Evolutionary conservation across 2,329 filamentous ascomycete genomes (phyloP), one percentile per base, ranked within the genome.

Genomic region (Colletotrichum godetiae): DNA sequence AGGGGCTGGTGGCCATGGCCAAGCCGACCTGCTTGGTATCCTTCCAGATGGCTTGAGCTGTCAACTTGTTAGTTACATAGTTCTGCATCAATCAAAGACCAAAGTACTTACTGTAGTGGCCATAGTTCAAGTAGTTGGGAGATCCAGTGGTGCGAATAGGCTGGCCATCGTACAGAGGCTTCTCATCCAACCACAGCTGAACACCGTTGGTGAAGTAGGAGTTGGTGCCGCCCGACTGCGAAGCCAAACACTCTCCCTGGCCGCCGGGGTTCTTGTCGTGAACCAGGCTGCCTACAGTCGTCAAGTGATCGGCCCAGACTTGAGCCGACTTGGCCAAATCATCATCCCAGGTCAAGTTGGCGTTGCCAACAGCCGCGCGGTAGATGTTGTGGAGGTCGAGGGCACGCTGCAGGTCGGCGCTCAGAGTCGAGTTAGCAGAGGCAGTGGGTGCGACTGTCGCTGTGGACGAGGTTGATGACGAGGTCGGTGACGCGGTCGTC

Each of bases 241-340:
- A 62, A 13, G 69, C 69, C 53, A 75, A 53, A 62, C 73, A 73
- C 52, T 75, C 73, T 27, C 73, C 73, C 66, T 75, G 59, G 31
- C 65, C 65, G 35, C 33, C 53, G 4, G 62, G 11, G 57, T 42
- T 56, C 4, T 1, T 3, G 46, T 22, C 57, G 13, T 68, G 66
- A 19, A 19, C 49, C 15, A 68, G 15, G 8, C 15, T 24, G 24
- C 46, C 46, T 5, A 42, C n/a, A 8, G 24, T 5, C 13, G 57
- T 55, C 15, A 68, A 58, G 22, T 63, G 13, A 12, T 68, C 3
- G 12, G 66, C 66, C 66, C 66, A 68, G 22, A 6, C 22, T 24
- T 68, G 46, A 15, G 66, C 66, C 12, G 22, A 27, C 29, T 46
- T 24, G 57, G 49, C 58, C 10, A 68, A 49, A 1, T 19, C 58